phyloP scores from a whole-genome alignment of 352 stramenopile species.

The Elongisporangium undulatum region DNA sequence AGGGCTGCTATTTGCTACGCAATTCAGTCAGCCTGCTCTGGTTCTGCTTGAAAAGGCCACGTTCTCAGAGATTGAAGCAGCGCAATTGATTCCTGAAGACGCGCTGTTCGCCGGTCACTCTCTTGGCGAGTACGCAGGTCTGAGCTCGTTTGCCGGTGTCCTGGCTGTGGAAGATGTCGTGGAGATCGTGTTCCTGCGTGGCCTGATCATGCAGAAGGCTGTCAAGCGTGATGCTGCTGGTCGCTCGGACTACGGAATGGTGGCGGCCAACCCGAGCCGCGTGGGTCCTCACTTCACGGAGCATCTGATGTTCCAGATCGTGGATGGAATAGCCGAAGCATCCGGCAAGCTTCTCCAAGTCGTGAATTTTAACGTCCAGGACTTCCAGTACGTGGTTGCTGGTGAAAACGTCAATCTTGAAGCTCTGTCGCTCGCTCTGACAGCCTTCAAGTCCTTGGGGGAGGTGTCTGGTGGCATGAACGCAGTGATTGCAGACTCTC shows the following conservation, averaged over 20 bases:
- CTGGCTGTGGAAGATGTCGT: conserved; percentile 68
- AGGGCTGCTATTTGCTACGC: conserved; percentile 79
- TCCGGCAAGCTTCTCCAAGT: conserved; percentile 79
- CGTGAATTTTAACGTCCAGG: conserved; percentile 88
- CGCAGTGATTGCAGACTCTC: conserved; percentile 48
- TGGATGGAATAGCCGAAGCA: conserved; percentile 55
- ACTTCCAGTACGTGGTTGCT: conserved; percentile 82
- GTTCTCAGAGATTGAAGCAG: conserved; percentile 75
- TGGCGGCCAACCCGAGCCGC: conserved; percentile 76
- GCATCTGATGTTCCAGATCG: conserved; percentile 57
- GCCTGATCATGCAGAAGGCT: conserved; percentile 53
- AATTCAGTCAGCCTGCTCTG: conserved; percentile 82
- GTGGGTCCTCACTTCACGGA: conserved; percentile 72
- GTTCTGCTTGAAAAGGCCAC: conserved; percentile 83
- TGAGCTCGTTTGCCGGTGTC: conserved; percentile 75
- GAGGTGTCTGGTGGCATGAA: conserved; percentile 39
- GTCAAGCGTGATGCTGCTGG: conserved; percentile 51
- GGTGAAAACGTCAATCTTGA: conserved; percentile 81
- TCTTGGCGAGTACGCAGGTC: conserved; percentile 84
- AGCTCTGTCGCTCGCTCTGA: conserved; percentile 61
- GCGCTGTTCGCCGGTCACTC: conserved; percentile 83
- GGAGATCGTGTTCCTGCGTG: conserved; percentile 83
- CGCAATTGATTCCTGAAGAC: conserved; percentile 65
- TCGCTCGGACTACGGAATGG: conserved; percentile 86
- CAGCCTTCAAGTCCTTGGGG: conserved; percentile 37